Percentiles rank a stretch among this genome's conserved stretches.
phyloP scores from a whole-genome alignment of 2,329 filamentous ascomycete genomes.

The Monosporascus sp. region DNA sequence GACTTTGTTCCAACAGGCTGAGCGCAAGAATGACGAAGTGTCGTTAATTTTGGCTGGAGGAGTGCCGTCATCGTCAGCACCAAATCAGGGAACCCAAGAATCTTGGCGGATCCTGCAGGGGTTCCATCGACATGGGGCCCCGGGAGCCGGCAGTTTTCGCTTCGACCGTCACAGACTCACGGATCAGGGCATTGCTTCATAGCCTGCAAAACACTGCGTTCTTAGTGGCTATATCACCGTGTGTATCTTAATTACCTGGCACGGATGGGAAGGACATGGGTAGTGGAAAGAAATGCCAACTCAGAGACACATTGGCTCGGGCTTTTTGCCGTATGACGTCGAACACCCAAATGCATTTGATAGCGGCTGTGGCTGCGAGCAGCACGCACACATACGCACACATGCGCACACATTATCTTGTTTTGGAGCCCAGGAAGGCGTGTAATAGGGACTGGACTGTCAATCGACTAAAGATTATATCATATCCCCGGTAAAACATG shows the following conservation, averaged over 20 bases:
- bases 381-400: not conserved
- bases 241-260: no score
- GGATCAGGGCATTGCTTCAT: not conserved
- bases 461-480: no score
- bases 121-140: no score
- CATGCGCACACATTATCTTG: no score
- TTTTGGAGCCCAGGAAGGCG: not conserved
- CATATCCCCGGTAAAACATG: not conserved
- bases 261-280: no score
- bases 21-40: constrained; percentile 15
- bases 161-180: not conserved
- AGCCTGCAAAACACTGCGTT: not conserved
- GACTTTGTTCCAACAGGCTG: not conserved
- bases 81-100: constrained; percentile 8
- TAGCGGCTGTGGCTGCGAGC: not conserved
- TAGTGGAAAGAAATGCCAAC: no score
- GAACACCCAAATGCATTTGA: constrained; percentile 3
- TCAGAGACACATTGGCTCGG: not conserved
- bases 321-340: constrained; percentile 11
- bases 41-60: constrained; percentile 15
- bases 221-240: not conserved
- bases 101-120: no score
- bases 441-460: no score
- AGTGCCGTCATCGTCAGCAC: constrained; percentile 10
- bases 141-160: not conserved